Base-by-base conservation (phyloP, 2,329 filamentous ascomycete genomes). In the Colletotrichum kahawae region DNA sequence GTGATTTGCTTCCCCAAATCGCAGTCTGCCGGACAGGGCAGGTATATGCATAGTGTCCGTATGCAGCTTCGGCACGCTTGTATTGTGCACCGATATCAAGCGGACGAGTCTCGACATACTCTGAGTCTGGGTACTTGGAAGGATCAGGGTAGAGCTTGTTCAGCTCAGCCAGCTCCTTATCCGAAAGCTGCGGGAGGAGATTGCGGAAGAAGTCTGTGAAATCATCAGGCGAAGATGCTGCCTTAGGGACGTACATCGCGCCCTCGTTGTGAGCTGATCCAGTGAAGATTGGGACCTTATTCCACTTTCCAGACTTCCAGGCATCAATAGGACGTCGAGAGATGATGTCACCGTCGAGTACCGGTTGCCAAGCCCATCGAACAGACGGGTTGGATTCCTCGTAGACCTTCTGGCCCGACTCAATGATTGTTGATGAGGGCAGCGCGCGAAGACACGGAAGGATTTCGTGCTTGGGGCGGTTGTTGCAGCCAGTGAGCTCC, bases 21-120 rank as follows among this genome's bases (percentile, higher is more conserved):
- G 86, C 88, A 0, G 88, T 90, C 77, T 90, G 88, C 0, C 87
- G 84, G 0, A 89, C 88, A 0, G 89, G 89, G 1, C 86, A 85
- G 0, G 89, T 85, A 67, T 91, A 91, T 0, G 88, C 89, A 67
- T 89, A 91, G 74, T 91, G 87, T 0, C 85, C 88, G 59, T 91
- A 91, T 0, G 89, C 88, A 3, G 87, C 87, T 76, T 90, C 89
- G 4, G 90, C 83, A 4, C 89, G 88, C 71, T 88, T 90, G 78
- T 89, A 92, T 79, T 90, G 88, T 0, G 84, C 67, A 0, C 90
- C 89, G 1, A 91, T 82, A n/a, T 81, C 76, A 9, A 64, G 43
- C 1, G 66, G 66, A 14, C 86, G 80, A 1, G 80, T 82, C 57
- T 88, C 87, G 6, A 80, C 78, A 43, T 82, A 84, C 0, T 82